Conservation (phyloP, 768 basidiomycete genomes). For the Albatrellus ellisii region DNA sequence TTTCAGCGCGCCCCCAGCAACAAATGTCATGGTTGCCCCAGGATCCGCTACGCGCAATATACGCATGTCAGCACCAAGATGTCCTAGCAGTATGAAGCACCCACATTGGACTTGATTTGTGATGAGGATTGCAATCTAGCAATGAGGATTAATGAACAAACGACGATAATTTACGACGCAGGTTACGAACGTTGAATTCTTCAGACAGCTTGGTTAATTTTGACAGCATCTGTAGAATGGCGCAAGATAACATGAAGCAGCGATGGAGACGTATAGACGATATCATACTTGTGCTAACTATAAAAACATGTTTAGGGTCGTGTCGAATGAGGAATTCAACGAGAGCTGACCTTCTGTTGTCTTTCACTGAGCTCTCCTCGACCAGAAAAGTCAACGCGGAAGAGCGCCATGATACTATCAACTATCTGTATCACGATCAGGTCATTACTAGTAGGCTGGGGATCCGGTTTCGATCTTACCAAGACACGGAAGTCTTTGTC, state of each 20-base stretch:
- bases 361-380: slow-evolving; percentile 90
- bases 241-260: background rate
- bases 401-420: slow-evolving; percentile 95
- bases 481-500: slow-evolving; percentile 74
- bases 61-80: background rate
- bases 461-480: slow-evolving; percentile 22
- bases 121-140: slow-evolving; percentile 72
- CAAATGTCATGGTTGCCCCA: slow-evolving; percentile 91
- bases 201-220: slow-evolving; percentile 86
- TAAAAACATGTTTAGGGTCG: background rate
- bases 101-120: slow-evolving; percentile 90
- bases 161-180: slow-evolving; percentile 3
- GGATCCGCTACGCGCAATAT: slow-evolving; percentile 49
- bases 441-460: background rate
- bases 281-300: slow-evolving; percentile 69
- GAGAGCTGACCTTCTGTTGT: slow-evolving; percentile 62
- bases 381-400: slow-evolving; percentile 87
- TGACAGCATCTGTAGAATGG: slow-evolving; percentile 59
- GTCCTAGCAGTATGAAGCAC: slow-evolving; percentile 8
- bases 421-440: slow-evolving; percentile 47
- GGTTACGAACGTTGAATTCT: slow-evolving; percentile 61
- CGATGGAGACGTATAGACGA: background rate
- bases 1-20: slow-evolving; percentile 85
- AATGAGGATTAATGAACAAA: slow-evolving; percentile 12
- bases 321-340: background rate